Evolutionary conservation across 2,329 filamentous ascomycete species (phyloP).

Genomic region (Aspergillus pseudotamarii): DNA sequence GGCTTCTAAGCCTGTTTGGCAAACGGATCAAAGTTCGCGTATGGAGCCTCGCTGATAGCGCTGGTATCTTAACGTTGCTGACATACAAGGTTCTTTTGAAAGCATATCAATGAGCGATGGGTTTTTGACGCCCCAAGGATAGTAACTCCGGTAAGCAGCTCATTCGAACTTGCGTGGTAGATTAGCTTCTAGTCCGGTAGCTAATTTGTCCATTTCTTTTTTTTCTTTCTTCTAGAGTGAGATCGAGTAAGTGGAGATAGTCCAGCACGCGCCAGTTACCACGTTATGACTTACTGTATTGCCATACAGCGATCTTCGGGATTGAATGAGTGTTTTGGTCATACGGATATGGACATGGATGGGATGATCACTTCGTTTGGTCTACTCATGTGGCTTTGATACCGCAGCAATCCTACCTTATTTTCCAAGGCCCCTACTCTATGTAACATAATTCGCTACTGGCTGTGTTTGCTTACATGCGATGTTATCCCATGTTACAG

Average conservation of each 20-base stretch:
- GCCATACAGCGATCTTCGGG: constrained; percentile 8
- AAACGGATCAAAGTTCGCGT: constrained; percentile 10
- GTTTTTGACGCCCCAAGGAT: constrained; percentile 16
- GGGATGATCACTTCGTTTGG: not conserved
- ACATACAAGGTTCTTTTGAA: not conserved
- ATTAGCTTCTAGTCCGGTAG: not conserved
- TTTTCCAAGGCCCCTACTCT: not conserved
- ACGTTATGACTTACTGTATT: not conserved
- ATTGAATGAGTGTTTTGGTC: constrained; percentile 5
- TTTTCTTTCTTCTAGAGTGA: constrained; percentile 7
- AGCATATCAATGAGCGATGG: constrained; percentile 16
- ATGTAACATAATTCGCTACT: not conserved
- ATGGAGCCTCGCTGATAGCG: not conserved
- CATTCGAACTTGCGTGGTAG: not conserved
- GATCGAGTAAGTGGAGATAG: constrained; percentile 10
- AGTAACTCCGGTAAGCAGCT: constrained; percentile 9
- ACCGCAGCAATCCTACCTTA: not conserved
- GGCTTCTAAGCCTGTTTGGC: constrained; percentile 10
- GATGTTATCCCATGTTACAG: not conserved
- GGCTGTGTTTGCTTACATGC: not conserved
- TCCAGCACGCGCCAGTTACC: not conserved
- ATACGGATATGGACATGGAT: not conserved
- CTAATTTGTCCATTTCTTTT: not conserved
- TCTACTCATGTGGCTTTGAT: not conserved
- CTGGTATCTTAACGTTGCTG: not conserved